Evolutionary conservation across 306 rosid species (phyloP), one percentile per base, ranked within the genome.

Genomic region (Echinosophora koreensis): DNA sequence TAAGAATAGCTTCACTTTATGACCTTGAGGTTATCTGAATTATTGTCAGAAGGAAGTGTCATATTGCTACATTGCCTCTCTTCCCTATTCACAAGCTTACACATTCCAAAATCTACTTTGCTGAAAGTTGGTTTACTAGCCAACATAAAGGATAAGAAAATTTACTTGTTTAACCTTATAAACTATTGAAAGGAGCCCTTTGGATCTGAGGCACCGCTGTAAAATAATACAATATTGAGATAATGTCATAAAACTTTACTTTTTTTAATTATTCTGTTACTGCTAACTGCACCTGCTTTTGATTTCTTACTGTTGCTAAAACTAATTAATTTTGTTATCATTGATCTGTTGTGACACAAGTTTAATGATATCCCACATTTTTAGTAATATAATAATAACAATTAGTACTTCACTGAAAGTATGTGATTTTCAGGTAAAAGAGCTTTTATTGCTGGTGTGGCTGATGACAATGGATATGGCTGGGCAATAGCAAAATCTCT

Each of bases 401-500:
- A 28, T 5, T 38, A 50, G 39, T n/a, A 8, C 44, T 69, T 6
- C 57, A 28, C 68, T 79, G 56, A 73, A 80, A 34, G 12, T 32
- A 27, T 27, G 34, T 46, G 34, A 60, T 85, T 51, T 80, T 82
- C 66, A 92, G 97, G 98, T 70, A 94, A 92, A 88, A 89, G 93
- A 81, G 98, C 97, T 50, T 94, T 94, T 76, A 87, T 94, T 42
- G 98, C 98, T 76, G 98, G 98, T 76, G 91, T 94, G 56, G 97
- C 98, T 50, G 97, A 94, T 86, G 98, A 94, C 80, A 87, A 90
- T 47, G 98, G 97, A 62, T 94, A 94, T 84, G 98, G 98, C 22
- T 94, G 97, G 98, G 97, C 98, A 46, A 94, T 94, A n/a, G 98
- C 98, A 68, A 94, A 92, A 89, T 88, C 98, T 79, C 97, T 94